Conservation (phyloP, 148 eudicot species). For the Rhododendron griersonianum region DNA sequence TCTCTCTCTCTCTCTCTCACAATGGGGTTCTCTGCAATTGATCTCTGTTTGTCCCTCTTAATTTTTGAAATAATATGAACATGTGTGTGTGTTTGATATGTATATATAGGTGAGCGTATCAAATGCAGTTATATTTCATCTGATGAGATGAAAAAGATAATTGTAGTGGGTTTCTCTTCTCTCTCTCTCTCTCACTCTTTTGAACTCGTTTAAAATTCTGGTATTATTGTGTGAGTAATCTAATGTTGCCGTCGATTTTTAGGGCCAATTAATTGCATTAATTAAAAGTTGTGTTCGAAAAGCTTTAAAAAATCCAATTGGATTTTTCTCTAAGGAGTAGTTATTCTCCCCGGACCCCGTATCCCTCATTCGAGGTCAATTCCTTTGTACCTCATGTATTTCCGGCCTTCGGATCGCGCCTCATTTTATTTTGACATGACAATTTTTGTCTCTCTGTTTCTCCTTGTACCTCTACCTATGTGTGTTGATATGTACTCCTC, state of each 20-base stretch:
- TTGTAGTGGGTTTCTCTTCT: background rate
- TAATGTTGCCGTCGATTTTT: background rate
- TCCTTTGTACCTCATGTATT: too few relatives aligned
- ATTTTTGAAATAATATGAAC: background rate
- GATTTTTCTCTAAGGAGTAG: background rate
- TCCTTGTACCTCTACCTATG: background rate
- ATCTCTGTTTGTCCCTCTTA: background rate
- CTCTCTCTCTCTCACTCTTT: background rate
- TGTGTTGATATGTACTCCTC: background rate
- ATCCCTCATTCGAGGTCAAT: too few relatives aligned
- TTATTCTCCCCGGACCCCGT: too few relatives aligned
- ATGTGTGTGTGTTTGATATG: background rate
- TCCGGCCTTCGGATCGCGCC: too few relatives aligned
- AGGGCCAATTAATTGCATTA: background rate
- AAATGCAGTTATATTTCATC: too few relatives aligned
- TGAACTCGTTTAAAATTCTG: background rate
- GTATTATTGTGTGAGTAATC: background rate
- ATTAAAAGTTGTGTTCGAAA: background rate
- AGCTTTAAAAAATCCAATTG: background rate
- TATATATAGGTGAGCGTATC: background rate
- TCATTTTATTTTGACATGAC: background rate
- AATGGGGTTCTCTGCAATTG: slow-evolving; percentile 9
- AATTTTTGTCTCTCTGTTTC: background rate
- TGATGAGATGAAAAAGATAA: background rate
- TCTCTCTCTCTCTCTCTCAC: background rate